Evolutionary conservation across 2,329 filamentous ascomycete species (phyloP), one percentile per base, ranked within the genome.

Genomic region (Dactylellina parvicollis): DNA sequence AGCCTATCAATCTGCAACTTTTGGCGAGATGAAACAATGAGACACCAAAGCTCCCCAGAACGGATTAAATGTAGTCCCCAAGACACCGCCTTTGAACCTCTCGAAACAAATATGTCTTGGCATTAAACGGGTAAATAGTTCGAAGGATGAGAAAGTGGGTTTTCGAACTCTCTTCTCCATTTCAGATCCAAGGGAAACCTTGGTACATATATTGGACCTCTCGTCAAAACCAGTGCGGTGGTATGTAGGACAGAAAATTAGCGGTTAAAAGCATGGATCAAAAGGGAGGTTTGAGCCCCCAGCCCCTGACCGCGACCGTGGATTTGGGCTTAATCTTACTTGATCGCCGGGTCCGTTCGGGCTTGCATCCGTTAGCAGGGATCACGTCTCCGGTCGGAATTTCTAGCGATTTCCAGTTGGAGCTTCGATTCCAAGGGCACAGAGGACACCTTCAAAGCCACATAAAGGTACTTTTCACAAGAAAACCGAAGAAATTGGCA

Each of bases 261-360:
- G 67, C 67, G 60, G 67, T 36, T 65, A 65, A 72, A 60, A 42
- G 54, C 67, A 72, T 65, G 67, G 66, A 62, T 62, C 26, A 52
- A 46, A 20, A 40, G 42, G 22, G 34, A 26, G 46, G 40, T 32
- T 60, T 65, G 46, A 44, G 54, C n/a, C 40, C 18, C 44, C 59
- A 72, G 56, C 67, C 67, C 67, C 67, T 72, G 67, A 72, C 67
- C 67, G 67, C 54, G 59, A 65, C 67, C 59, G 59, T 72, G 67
- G 67, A 57, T 59, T 64, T 72, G 61, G 60, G 66, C 66, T 62
- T 71, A 71, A 71, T 62, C 59, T 65, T 72, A 64, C 57, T 71
- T 28, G 67, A 72, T 72, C 67, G 59, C 67, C 67, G 67, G 67
- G 67, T 59, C 42, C 59, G 52, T 65, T 65, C 59, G 67, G 67